Percentiles rank a stretch among this genome's conserved stretches.
These are phyloP conservation scores for Suillus sp. DNA, from an alignment of 768 basidiomycete genomes.

Conservation along the genomic window DNA sequence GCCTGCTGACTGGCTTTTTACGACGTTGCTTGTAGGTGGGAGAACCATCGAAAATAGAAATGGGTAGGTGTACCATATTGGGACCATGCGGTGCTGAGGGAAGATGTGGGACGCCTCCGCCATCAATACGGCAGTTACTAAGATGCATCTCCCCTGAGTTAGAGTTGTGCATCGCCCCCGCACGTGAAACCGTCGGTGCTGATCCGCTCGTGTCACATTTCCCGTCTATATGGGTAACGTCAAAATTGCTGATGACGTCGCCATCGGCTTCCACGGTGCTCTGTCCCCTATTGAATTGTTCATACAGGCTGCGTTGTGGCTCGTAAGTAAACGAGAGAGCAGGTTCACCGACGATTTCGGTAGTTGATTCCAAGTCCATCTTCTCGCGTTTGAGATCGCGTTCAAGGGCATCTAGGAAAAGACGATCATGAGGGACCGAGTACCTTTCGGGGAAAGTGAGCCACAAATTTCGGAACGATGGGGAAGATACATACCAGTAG, in stretches of 20 bases:
- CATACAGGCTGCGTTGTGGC: constrained; percentile 80
- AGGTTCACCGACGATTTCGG: constrained; percentile 74
- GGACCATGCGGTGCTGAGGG: constrained; percentile 24
- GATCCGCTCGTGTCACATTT: constrained; percentile 18
- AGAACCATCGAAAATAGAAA: constrained; percentile 81
- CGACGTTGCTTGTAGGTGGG: constrained; percentile 88
- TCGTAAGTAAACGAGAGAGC: constrained; percentile 90
- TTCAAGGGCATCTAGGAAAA: constrained; percentile 95
- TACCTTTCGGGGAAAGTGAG: constrained; percentile 55
- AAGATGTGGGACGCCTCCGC: constrained; percentile 18
- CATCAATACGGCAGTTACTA: constrained; percentile 26
- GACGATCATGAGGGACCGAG: constrained; percentile 94
- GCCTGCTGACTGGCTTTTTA: constrained; percentile 62
- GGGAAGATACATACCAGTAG: constrained; percentile 64
- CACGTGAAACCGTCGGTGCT: constrained; percentile 12
- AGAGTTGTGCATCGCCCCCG: constrained; percentile 15
- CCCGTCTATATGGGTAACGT: constrained; percentile 15
- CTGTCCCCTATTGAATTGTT: constrained; percentile 70
- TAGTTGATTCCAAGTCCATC: constrained; percentile 85
- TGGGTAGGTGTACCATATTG: constrained; percentile 53
- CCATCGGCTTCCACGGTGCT: constrained; percentile 32
- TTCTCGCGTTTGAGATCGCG: constrained; percentile 96
- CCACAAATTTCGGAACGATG: constrained; percentile 11
- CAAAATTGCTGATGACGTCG: constrained; percentile 10
- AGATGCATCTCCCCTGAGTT: constrained; percentile 24